These are phyloP conservation scores for Kodamaea kaohsiungensis DNA, from an alignment of 805 yeast species.

Conservation along the genomic window DNA sequence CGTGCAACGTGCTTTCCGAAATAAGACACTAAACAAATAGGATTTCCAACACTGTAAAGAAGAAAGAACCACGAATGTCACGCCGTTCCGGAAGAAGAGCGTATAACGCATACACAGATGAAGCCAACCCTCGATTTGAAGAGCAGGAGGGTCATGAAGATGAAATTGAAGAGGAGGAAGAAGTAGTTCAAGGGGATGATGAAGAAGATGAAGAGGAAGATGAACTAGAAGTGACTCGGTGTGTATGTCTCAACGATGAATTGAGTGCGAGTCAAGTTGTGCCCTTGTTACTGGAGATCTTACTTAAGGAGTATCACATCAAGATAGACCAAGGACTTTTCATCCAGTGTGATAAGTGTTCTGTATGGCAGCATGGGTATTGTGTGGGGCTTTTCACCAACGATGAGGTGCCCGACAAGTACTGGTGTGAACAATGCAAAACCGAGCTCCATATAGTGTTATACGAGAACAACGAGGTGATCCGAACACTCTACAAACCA, in stretches of 20 bases:
- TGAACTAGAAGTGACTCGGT: constrained; percentile 44
- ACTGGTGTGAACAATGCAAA: constrained; percentile 90
- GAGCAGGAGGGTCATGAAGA: constrained; percentile 22
- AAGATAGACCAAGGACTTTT: constrained; percentile 60
- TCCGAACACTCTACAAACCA: constrained; percentile 40
- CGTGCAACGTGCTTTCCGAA: neutral
- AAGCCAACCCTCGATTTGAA: constrained; percentile 16
- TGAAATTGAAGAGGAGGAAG: constrained; percentile 22
- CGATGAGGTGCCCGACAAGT: constrained; percentile 83
- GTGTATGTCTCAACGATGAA: constrained; percentile 45
- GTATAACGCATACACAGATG: constrained; percentile 19
- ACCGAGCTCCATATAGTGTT: constrained; percentile 75
- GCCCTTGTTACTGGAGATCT: constrained; percentile 24
- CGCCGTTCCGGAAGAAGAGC: constrained; percentile 29
- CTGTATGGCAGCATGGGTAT: constrained; percentile 97
- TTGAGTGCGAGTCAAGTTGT: constrained; percentile 26
- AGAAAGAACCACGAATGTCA: constrained; percentile 20
- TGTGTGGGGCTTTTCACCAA: constrained; percentile 85
- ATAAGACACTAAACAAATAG: neutral
- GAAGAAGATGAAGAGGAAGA: constrained; percentile 30
- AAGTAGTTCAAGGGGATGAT: constrained; percentile 12
- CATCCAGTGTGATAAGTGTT: constrained; percentile 86
- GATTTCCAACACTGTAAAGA: neutral
- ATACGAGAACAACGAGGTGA: constrained; percentile 23
- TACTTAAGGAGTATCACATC: constrained; percentile 34